phyloP scores from a whole-genome alignment of 179 eudicot species.

The Spinacia oleracea region DNA sequence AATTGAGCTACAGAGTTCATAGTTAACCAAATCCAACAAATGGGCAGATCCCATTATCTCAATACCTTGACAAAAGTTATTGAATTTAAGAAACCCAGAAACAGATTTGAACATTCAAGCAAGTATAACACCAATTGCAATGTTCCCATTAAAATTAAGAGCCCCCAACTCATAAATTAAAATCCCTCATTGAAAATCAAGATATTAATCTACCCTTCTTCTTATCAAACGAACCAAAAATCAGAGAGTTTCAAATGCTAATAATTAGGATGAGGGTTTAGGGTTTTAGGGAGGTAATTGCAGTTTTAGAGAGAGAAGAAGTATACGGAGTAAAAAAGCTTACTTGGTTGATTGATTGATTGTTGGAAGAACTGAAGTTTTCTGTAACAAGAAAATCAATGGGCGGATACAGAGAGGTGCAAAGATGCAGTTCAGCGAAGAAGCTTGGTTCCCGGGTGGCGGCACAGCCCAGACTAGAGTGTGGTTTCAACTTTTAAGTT shows the following conservation, averaged over 20 bases:
- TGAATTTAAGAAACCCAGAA: conserved; percentile 28
- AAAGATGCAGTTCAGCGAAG: background rate
- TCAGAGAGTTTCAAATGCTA: background rate
- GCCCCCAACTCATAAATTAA: conserved; percentile 9
- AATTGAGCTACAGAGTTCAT: conserved; percentile 57
- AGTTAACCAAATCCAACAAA: conserved; percentile 16
- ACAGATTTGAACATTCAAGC: conserved; percentile 24
- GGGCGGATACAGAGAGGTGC: background rate
- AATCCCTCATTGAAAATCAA: conserved; percentile 9
- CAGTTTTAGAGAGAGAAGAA: background rate
- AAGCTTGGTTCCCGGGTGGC: background rate
- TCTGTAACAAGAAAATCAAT: no score
- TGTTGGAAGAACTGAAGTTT: background rate
- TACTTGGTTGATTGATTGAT: conserved; percentile 18
- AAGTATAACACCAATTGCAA: conserved; percentile 18
- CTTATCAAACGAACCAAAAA: background rate
- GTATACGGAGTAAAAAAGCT: no score
- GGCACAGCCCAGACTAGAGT: background rate
- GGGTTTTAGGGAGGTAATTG: conserved; percentile 24
- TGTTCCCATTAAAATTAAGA: conserved; percentile 31
- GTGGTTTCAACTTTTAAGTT: no score
- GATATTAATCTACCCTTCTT: background rate
- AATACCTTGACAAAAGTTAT: conserved; percentile 10
- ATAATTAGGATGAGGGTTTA: background rate
- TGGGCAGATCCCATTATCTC: conserved; percentile 42